A percentile compares a stretch with the other conserved stretches of the same genome.
Evolutionary conservation across 192 early-diverging fungal genomes (phyloP).

Genomic region (Lobosporangium transversale): DNA sequence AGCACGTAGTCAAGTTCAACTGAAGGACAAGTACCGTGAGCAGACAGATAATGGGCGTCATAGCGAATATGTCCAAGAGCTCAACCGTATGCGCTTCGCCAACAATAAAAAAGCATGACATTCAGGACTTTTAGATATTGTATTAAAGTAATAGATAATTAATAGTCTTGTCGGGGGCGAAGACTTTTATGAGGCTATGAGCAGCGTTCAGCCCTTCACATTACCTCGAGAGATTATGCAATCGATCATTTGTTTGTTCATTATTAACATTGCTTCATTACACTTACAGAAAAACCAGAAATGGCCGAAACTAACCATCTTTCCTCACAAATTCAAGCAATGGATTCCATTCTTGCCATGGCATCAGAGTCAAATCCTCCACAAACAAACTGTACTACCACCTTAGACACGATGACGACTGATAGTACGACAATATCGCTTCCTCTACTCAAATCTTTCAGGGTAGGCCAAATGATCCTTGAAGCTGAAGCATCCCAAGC

Average conservation of each 20-base stretch:
- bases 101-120: not conserved
- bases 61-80: constrained; percentile 1
- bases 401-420: too few species aligned
- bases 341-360: constrained; percentile 17
- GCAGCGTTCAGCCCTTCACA: too few species aligned
- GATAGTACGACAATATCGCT: too few species aligned
- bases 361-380: constrained; percentile 12
- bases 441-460: constrained; percentile 1
- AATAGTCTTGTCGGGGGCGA: too few species aligned
- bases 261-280: not conserved
- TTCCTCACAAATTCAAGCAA: constrained; percentile 6
- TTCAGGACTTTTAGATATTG: too few species aligned
- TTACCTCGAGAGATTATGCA: too few species aligned
- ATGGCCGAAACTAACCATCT: not conserved
- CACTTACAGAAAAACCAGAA: not conserved
- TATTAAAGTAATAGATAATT: too few species aligned
- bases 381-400: too few species aligned
- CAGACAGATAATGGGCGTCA: constrained; percentile 21
- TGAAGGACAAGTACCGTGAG: constrained; percentile 48
- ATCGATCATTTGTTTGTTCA: not conserved
- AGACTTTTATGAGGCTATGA: too few species aligned
- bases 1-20: constrained; percentile 23
- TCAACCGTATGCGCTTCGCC: not conserved
- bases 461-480: not conserved
- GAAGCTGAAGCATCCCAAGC: not conserved